Conservation (phyloP, 768 basidiomycete genomes). For the Mycena olivaceomarginata region DNA sequence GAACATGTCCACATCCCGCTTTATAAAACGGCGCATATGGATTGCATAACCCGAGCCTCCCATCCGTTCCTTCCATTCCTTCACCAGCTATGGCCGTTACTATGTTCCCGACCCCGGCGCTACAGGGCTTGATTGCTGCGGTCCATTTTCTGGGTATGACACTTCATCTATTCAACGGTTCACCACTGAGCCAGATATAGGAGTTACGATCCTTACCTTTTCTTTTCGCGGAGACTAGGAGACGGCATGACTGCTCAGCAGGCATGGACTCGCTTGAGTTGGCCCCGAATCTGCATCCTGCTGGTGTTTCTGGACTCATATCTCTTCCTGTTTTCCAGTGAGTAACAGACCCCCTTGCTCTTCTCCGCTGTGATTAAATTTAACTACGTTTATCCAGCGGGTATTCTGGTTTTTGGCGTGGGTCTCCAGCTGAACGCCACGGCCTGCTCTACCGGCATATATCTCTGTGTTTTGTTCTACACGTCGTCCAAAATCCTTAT, state of each 20-base stretch:
- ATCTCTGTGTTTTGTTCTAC: conserved; percentile 65
- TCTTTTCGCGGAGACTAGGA: conserved; percentile 24
- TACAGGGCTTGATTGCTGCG: conserved; percentile 7
- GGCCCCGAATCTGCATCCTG: conserved; percentile 63
- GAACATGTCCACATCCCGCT: background rate
- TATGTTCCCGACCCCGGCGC: conserved; percentile 15
- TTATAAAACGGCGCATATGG: background rate
- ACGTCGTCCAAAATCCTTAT: conserved; percentile 66
- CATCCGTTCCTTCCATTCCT: background rate
- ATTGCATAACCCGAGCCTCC: background rate
- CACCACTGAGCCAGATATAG: background rate
- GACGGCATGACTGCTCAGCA: conserved; percentile 6
- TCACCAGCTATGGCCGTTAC: background rate
- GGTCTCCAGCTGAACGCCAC: conserved; percentile 60
- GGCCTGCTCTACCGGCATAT: conserved; percentile 65
- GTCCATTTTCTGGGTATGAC: conserved; percentile 18
- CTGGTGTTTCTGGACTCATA: conserved; percentile 66
- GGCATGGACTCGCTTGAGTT: conserved; percentile 50
- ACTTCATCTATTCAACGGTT: background rate
- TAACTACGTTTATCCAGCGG: conserved; percentile 52
- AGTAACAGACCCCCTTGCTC: conserved; percentile 34
- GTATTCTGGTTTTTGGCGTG: conserved; percentile 64
- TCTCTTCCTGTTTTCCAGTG: conserved; percentile 64
- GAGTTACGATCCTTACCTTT: conserved; percentile 37
- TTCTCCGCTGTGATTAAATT: too few relatives aligned